phyloP scores from a whole-genome alignment of 2,329 filamentous ascomycete species.

The Microcera coccophila region DNA sequence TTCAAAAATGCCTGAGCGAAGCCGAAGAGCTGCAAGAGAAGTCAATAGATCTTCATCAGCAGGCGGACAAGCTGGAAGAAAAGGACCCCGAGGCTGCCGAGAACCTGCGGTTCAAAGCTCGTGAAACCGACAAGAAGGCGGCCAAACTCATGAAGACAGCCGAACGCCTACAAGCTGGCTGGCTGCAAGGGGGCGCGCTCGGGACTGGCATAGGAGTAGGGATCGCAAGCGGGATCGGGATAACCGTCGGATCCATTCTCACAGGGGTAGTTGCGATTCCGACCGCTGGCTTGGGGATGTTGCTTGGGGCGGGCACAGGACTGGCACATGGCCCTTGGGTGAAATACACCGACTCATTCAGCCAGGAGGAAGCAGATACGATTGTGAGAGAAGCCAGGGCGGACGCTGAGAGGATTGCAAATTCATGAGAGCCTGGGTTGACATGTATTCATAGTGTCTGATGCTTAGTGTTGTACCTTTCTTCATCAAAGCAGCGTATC shows the following conservation, averaged over 20 bases:
- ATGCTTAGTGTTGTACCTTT: too few relatives aligned
- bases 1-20: slow-evolving; percentile 14
- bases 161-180: slow-evolving; percentile 15
- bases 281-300: too few relatives aligned
- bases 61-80: slow-evolving; percentile 14
- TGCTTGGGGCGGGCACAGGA: too few relatives aligned
- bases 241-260: slow-evolving; percentile 15
- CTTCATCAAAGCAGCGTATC: too few relatives aligned
- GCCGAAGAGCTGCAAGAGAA: slow-evolving; percentile 13
- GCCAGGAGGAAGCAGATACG: too few relatives aligned
- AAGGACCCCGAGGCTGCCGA: slow-evolving; percentile 10
- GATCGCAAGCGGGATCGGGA: slow-evolving; percentile 17
- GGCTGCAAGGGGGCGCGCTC: slow-evolving; percentile 21
- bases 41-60: slow-evolving; percentile 15
- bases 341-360: too few relatives aligned
- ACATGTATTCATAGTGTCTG: too few relatives aligned
- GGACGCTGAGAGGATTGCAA: too few relatives aligned
- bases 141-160: slow-evolving; percentile 23
- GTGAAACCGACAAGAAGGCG: slow-evolving; percentile 17
- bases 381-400: too few relatives aligned
- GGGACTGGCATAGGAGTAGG: slow-evolving; percentile 19
- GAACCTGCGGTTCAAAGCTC: slow-evolving; percentile 12
- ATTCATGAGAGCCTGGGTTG: too few relatives aligned
- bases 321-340: too few relatives aligned
- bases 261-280: slow-evolving; percentile 21